phyloP scores from a whole-genome alignment of 768 basidiomycete species.

The Gyrodon lividus region DNA sequence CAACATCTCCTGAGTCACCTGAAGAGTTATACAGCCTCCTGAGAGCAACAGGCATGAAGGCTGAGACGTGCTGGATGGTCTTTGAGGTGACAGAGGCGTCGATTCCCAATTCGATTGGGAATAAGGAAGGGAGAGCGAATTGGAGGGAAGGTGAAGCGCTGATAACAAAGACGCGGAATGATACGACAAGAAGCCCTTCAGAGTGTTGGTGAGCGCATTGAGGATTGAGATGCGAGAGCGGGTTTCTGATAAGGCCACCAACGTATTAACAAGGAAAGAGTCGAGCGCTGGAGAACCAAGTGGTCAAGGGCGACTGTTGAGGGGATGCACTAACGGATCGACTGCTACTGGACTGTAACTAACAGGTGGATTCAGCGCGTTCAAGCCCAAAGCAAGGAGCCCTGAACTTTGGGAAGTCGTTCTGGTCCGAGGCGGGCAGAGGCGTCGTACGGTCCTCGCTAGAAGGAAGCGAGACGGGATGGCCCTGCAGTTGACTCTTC shows the following conservation, averaged over 20 bases:
- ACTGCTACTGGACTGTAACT: slow-evolving; percentile 34
- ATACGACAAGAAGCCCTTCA: slow-evolving; percentile 64
- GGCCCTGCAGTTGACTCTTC: not conserved
- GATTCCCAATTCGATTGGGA: slow-evolving; percentile 67
- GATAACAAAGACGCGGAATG: slow-evolving; percentile 71
- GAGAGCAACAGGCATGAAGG: slow-evolving; percentile 55
- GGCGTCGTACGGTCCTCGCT: slow-evolving; percentile 9
- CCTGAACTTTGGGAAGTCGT: slow-evolving; percentile 1
- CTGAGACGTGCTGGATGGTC: slow-evolving; percentile 72
- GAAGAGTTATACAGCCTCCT: slow-evolving; percentile 65
- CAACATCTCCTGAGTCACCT: slow-evolving; percentile 89
- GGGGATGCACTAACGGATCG: slow-evolving; percentile 50
- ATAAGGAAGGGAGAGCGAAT: slow-evolving; percentile 76
- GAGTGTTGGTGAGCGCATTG: slow-evolving; percentile 68
- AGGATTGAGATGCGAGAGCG: slow-evolving; percentile 71
- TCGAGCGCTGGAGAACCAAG: slow-evolving; percentile 51
- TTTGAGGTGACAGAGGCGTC: slow-evolving; percentile 67
- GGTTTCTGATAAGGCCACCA: slow-evolving; percentile 60
- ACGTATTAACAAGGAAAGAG: slow-evolving; percentile 65
- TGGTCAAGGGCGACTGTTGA: slow-evolving; percentile 44
- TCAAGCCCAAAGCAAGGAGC: slow-evolving; percentile 22
- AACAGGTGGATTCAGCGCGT: slow-evolving; percentile 18
- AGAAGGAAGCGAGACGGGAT: slow-evolving; percentile 6
- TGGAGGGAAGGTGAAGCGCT: slow-evolving; percentile 81
- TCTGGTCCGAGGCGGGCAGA: not conserved